Evolutionary conservation across 225 moss, liverwort and hornwort genomes (phyloP).

Genomic region (Bryum argenteum): DNA sequence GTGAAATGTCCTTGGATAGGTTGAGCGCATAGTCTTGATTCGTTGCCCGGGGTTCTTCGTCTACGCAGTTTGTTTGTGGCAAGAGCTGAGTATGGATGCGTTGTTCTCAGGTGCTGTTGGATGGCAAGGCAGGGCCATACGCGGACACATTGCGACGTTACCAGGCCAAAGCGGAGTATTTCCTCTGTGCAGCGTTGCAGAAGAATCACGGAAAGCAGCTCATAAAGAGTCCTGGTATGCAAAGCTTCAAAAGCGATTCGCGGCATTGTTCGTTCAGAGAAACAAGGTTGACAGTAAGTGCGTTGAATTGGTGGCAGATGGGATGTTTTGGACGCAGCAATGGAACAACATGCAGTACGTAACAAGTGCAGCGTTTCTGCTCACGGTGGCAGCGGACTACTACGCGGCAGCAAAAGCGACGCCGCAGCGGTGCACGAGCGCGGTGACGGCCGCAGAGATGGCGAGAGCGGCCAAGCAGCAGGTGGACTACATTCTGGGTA

Average conservation of each 20-base stretch:
- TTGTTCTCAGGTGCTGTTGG: constrained; percentile 58
- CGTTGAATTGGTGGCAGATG: constrained; percentile 42
- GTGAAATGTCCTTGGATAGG: too few species aligned
- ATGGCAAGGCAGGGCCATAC: constrained; percentile 58
- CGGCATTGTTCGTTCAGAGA: neutral
- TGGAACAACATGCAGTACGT: constrained; percentile 98
- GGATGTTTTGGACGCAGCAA: constrained; percentile 68
- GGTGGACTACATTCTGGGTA: constrained; percentile 83
- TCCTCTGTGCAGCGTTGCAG: constrained; percentile 71
- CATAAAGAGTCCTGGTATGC: constrained; percentile 51
- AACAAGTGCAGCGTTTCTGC: constrained; percentile 63
- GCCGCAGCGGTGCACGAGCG: constrained; percentile 44
- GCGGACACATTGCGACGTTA: constrained; percentile 55
- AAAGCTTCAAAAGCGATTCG: neutral
- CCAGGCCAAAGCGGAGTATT: constrained; percentile 73
- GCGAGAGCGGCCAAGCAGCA: constrained; percentile 47
- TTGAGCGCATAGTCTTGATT: too few species aligned
- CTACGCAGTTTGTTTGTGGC: too few species aligned
- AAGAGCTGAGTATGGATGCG: neutral
- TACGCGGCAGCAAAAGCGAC: constrained; percentile 27
- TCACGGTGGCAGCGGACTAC: constrained; percentile 58
- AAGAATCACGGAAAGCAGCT: constrained; percentile 56
- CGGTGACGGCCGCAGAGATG: constrained; percentile 48
- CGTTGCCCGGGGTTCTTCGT: too few species aligned
- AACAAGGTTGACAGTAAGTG: too few species aligned